Evolutionary conservation across 2,329 filamentous ascomycete species (phyloP), one percentile per base, ranked within the genome.

Genomic region (Harringtonia aguacate): DNA sequence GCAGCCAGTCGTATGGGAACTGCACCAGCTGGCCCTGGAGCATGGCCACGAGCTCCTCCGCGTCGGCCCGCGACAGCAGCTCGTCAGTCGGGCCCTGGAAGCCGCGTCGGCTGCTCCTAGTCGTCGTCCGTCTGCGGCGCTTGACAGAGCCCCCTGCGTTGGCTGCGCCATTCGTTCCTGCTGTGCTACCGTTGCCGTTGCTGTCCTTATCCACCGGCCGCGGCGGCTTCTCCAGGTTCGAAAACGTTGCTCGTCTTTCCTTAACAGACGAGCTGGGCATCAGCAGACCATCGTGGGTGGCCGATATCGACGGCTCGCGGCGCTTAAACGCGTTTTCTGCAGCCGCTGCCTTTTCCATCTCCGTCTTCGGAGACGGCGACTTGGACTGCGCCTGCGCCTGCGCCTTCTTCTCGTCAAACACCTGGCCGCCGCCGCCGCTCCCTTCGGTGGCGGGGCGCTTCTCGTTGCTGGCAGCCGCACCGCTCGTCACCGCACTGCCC

Each of bases 1-100:
- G 77, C 43, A 95, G 76, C 88, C 94, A 98, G 56, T 98, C 87
- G 62, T 97, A 95, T 7, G 92, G 92, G 70, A 94, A 98, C 50
- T 86, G 69, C 22, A 98, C 89, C 42, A 98, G 62, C 59, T 89
- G 81, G 2, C 92, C 92, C 61, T 97, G 90, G 22, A 92, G 75
- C 66, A 92, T 67, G 50, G 78, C 76, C 52, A 95, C 68, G 52
- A 97, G 64, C 53, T 86, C 83, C 59, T 94, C 89, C 1, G 88
- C 86, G 52, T 94, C 86, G 7, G 75, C 73, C 44, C 77, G 77
- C 24, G 75, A 73, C 43, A 95, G 71, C 52, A 95, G 68, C 41
- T 94, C 87, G 49, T 95, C 89, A 1, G 72, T 66, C 14, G 73
- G 72, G 15, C 74, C 73, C 44, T 73, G 68, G 52, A 81, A 77